These are phyloP conservation scores for Podaxis sp. DNA, from an alignment of 768 basidiomycete genomes.

Conservation along the genomic window DNA sequence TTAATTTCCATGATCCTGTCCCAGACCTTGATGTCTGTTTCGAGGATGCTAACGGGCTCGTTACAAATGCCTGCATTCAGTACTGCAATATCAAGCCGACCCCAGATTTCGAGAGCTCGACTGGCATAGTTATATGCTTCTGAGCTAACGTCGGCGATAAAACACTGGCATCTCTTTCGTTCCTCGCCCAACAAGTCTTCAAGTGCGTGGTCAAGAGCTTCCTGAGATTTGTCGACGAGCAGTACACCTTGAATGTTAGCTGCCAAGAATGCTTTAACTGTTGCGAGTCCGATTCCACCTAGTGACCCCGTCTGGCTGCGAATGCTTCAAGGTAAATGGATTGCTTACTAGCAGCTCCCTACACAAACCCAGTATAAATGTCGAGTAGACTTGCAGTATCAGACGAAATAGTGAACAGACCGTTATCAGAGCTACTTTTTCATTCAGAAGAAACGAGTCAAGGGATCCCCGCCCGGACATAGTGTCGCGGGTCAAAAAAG, in stretches of 20 bases:
- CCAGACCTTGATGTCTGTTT: slow-evolving; percentile 12
- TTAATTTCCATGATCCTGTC: slow-evolving; percentile 19
- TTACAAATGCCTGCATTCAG: slow-evolving; percentile 17
- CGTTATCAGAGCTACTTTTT: slow-evolving; percentile 11
- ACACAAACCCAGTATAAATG: neutral
- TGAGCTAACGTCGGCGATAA: slow-evolving; percentile 14
- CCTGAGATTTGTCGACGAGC: slow-evolving; percentile 14
- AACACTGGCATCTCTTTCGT: slow-evolving; percentile 1
- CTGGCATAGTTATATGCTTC: neutral
- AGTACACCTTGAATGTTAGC: slow-evolving; percentile 13
- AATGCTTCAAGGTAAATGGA: neutral
- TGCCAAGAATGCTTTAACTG: slow-evolving; percentile 12
- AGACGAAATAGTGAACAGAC: neutral
- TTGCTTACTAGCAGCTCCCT: slow-evolving; percentile 14
- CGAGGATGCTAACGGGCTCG: slow-evolving; percentile 9
- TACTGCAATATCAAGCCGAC: slow-evolving; percentile 17
- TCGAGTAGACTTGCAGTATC: neutral
- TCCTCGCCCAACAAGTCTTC: slow-evolving; percentile 1
- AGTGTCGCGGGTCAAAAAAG: neutral
- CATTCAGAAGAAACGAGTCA: neutral
- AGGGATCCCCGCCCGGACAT: neutral
- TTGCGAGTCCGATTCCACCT: slow-evolving; percentile 19
- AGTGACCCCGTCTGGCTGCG: neutral
- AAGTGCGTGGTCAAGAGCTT: neutral
- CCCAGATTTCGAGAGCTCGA: slow-evolving; percentile 2